phyloP scores from a whole-genome alignment of 2,329 filamentous ascomycete species.

The Ceratocystis diversiconidia region DNA sequence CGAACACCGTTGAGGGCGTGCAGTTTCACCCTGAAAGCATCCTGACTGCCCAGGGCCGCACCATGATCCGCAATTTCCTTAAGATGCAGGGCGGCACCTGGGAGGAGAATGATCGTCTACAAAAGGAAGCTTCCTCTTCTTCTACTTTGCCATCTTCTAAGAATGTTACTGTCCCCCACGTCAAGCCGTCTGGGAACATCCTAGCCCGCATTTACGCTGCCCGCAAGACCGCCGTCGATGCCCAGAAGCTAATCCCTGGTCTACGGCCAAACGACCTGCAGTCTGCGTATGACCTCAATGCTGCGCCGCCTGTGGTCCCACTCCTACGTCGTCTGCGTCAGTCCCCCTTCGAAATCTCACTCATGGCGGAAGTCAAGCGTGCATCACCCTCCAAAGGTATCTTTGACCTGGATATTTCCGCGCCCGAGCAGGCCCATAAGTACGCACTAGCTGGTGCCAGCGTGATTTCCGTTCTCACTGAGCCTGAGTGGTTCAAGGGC shows the following conservation, averaged over 20 bases:
- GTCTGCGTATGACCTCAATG: constrained; percentile 69
- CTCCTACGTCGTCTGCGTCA: constrained; percentile 67
- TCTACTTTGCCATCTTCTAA: constrained; percentile 19
- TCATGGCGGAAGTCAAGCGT: constrained; percentile 96
- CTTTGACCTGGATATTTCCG: constrained; percentile 75
- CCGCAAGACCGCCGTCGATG: constrained; percentile 58
- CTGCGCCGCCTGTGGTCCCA: constrained; percentile 69
- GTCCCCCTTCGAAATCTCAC: constrained; percentile 73
- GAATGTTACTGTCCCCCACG: constrained; percentile 25
- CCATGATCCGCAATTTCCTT: constrained; percentile 88
- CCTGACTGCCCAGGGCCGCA: constrained; percentile 70
- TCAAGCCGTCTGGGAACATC: constrained; percentile 57
- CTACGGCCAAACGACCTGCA: constrained; percentile 72
- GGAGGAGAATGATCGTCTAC: constrained; percentile 57
- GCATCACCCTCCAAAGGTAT: constrained; percentile 93
- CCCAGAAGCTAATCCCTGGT: constrained; percentile 74
- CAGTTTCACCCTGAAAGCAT: constrained; percentile 99
- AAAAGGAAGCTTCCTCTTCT: constrained; percentile 24
- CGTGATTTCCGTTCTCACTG: constrained; percentile 94
- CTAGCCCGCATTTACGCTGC: constrained; percentile 81
- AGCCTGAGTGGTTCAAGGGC: constrained; percentile 98
- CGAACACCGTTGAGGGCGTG: constrained; percentile 82
- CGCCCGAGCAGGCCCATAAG: constrained; percentile 74
- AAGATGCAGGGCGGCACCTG: constrained; percentile 80
- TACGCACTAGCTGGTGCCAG: constrained; percentile 92